phyloP scores from a whole-genome alignment of 495 filamentous ascomycete genomes.

The Amphirosellinia nigrospora region DNA sequence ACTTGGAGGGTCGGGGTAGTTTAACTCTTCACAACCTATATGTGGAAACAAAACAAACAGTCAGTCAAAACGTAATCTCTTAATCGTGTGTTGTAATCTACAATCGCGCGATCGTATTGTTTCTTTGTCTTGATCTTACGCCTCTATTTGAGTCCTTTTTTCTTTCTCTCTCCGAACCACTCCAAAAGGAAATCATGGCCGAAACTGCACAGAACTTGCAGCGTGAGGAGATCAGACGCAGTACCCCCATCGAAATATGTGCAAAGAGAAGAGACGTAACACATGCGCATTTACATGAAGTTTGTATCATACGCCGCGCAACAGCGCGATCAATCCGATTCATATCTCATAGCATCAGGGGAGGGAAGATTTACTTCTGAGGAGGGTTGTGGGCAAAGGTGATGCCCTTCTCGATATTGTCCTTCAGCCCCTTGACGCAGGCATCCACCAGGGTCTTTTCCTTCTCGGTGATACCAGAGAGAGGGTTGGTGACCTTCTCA shows the following conservation, averaged over 20 bases:
- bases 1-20: conserved; percentile 5
- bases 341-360: conserved; percentile 33
- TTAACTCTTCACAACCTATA: conserved; percentile 28
- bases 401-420: conserved; percentile 92
- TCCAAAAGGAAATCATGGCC: conserved; percentile 26
- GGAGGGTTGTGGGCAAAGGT: conserved; percentile 85
- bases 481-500: conserved; percentile 80
- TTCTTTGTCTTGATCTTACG: conserved; percentile 28
- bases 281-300: conserved; percentile 12
- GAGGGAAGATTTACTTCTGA: conserved; percentile 55
- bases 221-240: conserved; percentile 12
- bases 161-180: conserved; percentile 44
- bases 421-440: conserved; percentile 75
- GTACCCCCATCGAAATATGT: conserved; percentile 6
- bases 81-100: conserved; percentile 27
- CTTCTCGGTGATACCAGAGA: conserved; percentile 72
- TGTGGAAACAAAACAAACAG: conserved; percentile 10
- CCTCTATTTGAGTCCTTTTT: conserved; percentile 27
- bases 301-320: conserved; percentile 10
- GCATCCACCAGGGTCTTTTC: conserved; percentile 87
- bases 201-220: conserved; percentile 9
- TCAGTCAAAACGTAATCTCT: conserved; percentile 23
- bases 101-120: conserved; percentile 16
- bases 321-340: conserved; percentile 24
- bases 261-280: conserved; percentile 20